Evolutionary conservation across 2,329 filamentous ascomycete species (phyloP).

Genomic region (Xylaria sp.): DNA sequence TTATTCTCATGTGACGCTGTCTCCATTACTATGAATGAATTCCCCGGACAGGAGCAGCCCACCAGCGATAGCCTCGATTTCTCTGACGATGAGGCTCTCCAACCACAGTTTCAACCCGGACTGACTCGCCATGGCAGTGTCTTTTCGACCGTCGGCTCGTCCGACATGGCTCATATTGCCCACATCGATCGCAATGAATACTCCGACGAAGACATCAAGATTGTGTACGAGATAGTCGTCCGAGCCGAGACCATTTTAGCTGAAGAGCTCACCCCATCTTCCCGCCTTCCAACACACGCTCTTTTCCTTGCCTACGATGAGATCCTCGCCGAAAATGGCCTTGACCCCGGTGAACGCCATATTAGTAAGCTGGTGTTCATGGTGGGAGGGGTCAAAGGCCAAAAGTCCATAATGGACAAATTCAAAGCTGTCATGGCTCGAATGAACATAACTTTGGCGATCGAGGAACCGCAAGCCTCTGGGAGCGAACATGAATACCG

Average conservation of each 20-base stretch:
- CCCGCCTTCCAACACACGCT: slow-evolving; percentile 76
- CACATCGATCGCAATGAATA: slow-evolving; percentile 41
- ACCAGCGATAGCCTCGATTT: slow-evolving; percentile 37
- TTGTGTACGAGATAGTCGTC: slow-evolving; percentile 80
- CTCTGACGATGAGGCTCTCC: slow-evolving; percentile 39
- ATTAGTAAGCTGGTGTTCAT: slow-evolving; percentile 83
- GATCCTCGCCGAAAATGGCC: slow-evolving; percentile 74
- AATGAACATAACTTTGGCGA: slow-evolving; percentile 78
- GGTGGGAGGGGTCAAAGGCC: slow-evolving; percentile 73
- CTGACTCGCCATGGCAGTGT: slow-evolving; percentile 30
- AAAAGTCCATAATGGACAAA: slow-evolving; percentile 70
- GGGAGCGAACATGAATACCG: slow-evolving; percentile 46
- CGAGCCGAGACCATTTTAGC: slow-evolving; percentile 73
- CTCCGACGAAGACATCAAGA: slow-evolving; percentile 70
- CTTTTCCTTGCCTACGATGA: slow-evolving; percentile 84
- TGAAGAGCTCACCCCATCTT: slow-evolving; percentile 63
- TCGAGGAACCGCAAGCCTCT: slow-evolving; percentile 50
- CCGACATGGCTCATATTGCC: slow-evolving; percentile 28
- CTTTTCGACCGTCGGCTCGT: slow-evolving; percentile 35
- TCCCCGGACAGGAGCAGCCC: slow-evolving; percentile 31
- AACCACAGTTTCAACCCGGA: neutral
- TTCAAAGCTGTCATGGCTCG: slow-evolving; percentile 74
- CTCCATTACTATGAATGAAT: slow-evolving; percentile 30
- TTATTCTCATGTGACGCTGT: slow-evolving; percentile 37
- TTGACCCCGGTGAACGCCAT: slow-evolving; percentile 78